These are phyloP conservation scores for Fusarium annulatum DNA, from an alignment of 2,329 filamentous ascomycete genomes.

Conservation along the genomic window DNA sequence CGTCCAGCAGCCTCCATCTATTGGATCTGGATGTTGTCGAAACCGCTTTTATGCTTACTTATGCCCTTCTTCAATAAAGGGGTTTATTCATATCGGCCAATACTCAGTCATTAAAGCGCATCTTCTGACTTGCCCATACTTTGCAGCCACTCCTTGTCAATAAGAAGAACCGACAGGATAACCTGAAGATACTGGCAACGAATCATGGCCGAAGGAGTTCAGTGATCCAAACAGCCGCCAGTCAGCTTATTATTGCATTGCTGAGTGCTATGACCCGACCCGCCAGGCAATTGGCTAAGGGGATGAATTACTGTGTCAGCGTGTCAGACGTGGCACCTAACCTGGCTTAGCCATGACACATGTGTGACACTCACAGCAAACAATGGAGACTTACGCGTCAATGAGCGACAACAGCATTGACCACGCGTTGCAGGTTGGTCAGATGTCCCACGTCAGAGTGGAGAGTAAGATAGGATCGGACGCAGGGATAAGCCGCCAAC, in stretches of 20 bases:
- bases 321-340: neutral
- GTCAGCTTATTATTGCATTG: constrained; percentile 13
- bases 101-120: neutral
- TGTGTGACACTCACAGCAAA: neutral
- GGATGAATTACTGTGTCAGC: neutral
- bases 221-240: neutral
- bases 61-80: no score
- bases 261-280: neutral
- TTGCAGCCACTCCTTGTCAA: neutral
- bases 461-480: neutral
- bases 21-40: neutral
- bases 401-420: neutral
- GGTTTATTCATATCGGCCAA: neutral
- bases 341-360: neutral
- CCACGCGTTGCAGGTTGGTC: neutral
- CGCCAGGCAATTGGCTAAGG: neutral
- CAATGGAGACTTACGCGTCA: neutral
- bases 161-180: neutral
- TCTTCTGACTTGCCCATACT: neutral
- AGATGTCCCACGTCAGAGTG: neutral
- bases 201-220: no score
- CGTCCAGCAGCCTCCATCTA: accelerated
- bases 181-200: no score
- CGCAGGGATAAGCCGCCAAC: constrained; percentile 1
- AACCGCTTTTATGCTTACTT: no score